phyloP scores from a whole-genome alignment of 2,329 filamentous ascomycete species.

The Alternaria infectoria region DNA sequence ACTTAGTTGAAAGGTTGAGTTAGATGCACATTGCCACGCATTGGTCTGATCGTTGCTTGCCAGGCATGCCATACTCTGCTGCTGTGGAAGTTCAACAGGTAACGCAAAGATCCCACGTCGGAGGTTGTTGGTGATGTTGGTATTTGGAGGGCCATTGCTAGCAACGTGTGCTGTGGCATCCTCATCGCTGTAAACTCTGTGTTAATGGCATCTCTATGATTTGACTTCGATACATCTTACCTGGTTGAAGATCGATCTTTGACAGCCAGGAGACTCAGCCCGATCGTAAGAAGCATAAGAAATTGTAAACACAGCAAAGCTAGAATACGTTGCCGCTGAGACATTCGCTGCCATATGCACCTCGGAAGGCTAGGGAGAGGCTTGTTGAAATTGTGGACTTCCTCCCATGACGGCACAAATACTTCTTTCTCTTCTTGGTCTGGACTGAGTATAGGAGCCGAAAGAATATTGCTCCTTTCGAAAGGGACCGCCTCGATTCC shows the following conservation, averaged over 20 bases:
- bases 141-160: not conserved
- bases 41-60: slow-evolving; percentile 28
- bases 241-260: slow-evolving; percentile 8
- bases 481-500: slow-evolving; percentile 43
- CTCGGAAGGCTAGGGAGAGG: slow-evolving; percentile 32
- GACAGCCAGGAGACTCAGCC: slow-evolving; percentile 19
- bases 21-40: slow-evolving; percentile 33
- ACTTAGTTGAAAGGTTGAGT: slow-evolving; percentile 25
- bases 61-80: slow-evolving; percentile 37
- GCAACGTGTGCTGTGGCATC: not conserved
- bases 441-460: slow-evolving; percentile 36
- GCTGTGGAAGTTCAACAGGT: slow-evolving; percentile 22
- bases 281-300: slow-evolving; percentile 22
- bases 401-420: slow-evolving; percentile 11
- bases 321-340: slow-evolving; percentile 27
- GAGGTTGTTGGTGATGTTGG: slow-evolving; percentile 7
- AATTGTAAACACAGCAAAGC: slow-evolving; percentile 28
- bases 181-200: not conserved
- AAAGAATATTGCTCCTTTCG: slow-evolving; percentile 29
- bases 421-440: slow-evolving; percentile 39
- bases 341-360: slow-evolving; percentile 28
- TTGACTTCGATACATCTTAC: slow-evolving; percentile 4
- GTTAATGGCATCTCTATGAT: not conserved
- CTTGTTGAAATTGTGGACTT: slow-evolving; percentile 17
- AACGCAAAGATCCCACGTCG: slow-evolving; percentile 30